These are phyloP conservation scores for Polyporus tsugae DNA, from an alignment of 1,284 basidiomycete species.

Conservation along the genomic window DNA sequence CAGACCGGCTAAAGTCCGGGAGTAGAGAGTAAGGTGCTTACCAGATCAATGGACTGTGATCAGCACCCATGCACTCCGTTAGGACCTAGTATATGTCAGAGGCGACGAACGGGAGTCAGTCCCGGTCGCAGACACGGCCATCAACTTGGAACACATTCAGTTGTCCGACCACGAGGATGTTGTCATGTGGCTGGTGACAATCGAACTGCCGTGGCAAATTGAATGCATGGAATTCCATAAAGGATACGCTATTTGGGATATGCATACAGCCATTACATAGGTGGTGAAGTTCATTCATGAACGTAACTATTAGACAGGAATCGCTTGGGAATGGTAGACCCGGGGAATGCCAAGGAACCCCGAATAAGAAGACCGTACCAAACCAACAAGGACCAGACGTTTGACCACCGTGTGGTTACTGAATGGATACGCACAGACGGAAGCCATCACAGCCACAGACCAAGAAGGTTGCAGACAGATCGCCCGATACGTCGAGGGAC, in stretches of 20 bases:
- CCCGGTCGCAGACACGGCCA: background rate
- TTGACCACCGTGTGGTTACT: background rate
- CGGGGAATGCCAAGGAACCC: background rate
- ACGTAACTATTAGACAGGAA: no score
- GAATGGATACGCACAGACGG: background rate
- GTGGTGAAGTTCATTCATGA: background rate
- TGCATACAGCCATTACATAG: background rate
- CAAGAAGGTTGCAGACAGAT: constrained; percentile 1
- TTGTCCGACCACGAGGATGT: background rate
- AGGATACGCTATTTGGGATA: no score
- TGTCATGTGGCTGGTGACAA: constrained; percentile 3
- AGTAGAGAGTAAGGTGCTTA: background rate
- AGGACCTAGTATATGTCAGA: background rate
- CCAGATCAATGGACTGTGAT: constrained; percentile 4
- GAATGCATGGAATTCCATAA: background rate
- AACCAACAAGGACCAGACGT: background rate
- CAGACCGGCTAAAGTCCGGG: constrained; percentile 22
- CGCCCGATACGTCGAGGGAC: background rate
- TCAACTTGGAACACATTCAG: background rate
- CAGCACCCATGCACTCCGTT: constrained; percentile 15
- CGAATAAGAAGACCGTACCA: background rate
- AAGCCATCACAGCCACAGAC: constrained; percentile 25
- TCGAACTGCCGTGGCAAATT: background rate
- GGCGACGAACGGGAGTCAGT: no score
- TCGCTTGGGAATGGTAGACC: background rate